Base-by-base conservation (phyloP, 345 rosid species). In the Microthlaspi erraticum region DNA sequence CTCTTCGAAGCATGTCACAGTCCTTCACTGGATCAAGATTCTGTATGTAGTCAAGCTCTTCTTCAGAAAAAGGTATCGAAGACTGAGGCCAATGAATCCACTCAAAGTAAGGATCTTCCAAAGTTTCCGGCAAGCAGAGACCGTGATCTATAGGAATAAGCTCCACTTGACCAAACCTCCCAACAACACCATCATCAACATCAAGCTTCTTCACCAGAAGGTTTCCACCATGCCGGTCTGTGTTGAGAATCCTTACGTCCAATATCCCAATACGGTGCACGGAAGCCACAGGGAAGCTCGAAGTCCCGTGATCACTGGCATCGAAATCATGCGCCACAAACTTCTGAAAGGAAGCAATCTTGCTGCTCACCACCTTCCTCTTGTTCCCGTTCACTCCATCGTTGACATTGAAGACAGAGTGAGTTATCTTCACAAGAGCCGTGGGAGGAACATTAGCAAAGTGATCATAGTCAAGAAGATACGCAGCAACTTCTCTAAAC, bases 1-100 rank as follows among this genome's bases (percentile, higher is more conserved):
- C 88, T 34, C 49, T 70, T 41, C 80, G 59, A 16, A 86, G 80
- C 91, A 84, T 81, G 31, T 76, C 81, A 70, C 81, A 86, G 46
- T 83, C 91, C 8, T 19, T 71, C 39, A 26, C 51, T 8, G 85
- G 85, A 70, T 86, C 80, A 14, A 86, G 84, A 58, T 72, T 83
- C 32, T 49, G 38, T 62, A 86, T 84, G 67, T 86, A 84, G 17
- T 80, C 85, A 41, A 86, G 87, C 62, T 86, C 91, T 53, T 83
- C 88, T n/a, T 83, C 85, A n/a, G 88, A 84, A 77, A 86, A 86
- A 3, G 91, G 88, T 64, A 86, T 80, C 1, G 86, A 84, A 18
- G 91, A 84, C 50, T 86, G 91, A 37, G 91, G 91, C 91, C 91
- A 86, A 63, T 86, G 87, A 29, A 86, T 84, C 91, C 91, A 86